These are phyloP conservation scores for Nannochloris sp. DNA, from an alignment of 139 green algal species.

Conservation along the genomic window DNA sequence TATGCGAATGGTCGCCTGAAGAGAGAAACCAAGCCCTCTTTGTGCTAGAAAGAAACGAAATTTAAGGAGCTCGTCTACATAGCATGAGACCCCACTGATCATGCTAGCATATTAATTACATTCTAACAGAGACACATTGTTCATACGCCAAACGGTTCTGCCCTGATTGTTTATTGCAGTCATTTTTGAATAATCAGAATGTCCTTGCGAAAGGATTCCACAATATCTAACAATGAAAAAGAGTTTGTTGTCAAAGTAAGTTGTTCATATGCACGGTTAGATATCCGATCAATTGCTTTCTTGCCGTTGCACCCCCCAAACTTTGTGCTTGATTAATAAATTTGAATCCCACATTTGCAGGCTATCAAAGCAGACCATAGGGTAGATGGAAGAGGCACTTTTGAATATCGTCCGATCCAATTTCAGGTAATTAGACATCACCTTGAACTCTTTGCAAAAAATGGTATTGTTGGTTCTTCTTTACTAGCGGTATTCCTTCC, in stretches of 20 bases:
- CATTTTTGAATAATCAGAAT: background rate
- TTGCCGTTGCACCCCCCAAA: background rate
- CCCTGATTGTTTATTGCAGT: background rate
- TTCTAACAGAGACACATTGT: no score
- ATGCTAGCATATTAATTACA: no score
- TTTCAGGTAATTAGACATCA: no score
- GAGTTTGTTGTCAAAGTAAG: slow-evolving; percentile 67
- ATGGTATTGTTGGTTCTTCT: no score
- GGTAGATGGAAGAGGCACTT: slow-evolving; percentile 44
- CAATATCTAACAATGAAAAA: slow-evolving; percentile 63
- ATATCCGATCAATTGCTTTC: background rate
- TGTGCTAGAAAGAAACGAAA: no score
- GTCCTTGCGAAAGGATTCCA: slow-evolving; percentile 10
- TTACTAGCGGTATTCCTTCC: background rate
- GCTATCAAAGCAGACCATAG: slow-evolving; percentile 44
- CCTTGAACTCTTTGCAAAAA: no score
- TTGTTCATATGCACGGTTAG: background rate
- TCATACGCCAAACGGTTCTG: no score
- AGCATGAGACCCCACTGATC: no score
- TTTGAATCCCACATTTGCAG: slow-evolving; percentile 20
- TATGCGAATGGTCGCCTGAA: no score
- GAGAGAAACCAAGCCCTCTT: no score
- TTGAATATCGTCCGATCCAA: slow-evolving; percentile 35
- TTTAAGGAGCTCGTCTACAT: no score
- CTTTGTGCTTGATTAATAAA: background rate